Evolutionary conservation across 2,329 filamentous ascomycete genomes (phyloP).

Genomic region (Penicillium hordei): DNA sequence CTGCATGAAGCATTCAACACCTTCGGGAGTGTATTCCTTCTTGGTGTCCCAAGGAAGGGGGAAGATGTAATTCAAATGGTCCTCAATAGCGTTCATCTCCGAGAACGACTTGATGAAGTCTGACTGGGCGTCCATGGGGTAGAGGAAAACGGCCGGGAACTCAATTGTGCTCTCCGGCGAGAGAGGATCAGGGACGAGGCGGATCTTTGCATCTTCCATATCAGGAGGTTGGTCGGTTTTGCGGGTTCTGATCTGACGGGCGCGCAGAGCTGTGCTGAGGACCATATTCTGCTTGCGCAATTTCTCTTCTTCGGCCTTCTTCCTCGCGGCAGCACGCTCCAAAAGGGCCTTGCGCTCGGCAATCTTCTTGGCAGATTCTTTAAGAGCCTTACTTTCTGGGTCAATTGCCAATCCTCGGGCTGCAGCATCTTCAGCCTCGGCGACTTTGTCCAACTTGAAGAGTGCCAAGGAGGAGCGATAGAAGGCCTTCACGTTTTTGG

Average conservation of each 20-base stretch:
- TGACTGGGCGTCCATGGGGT: conserved; percentile 76
- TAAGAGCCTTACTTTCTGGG: conserved; percentile 65
- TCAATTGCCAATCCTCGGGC: conserved; percentile 72
- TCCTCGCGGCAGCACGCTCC: conserved; percentile 56
- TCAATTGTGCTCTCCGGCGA: conserved; percentile 70
- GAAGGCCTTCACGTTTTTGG: conserved; percentile 81
- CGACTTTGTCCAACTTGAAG: conserved; percentile 72
- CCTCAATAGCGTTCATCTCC: conserved; percentile 71
- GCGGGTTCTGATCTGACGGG: conserved; percentile 68
- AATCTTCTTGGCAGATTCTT: conserved; percentile 63
- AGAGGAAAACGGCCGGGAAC: conserved; percentile 81
- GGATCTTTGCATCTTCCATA: conserved; percentile 77
- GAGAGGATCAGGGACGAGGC: conserved; percentile 68
- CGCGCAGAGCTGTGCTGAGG: conserved; percentile 64
- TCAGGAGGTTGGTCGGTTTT: conserved; percentile 73
- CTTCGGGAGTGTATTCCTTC: conserved; percentile 62
- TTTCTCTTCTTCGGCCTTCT: conserved; percentile 51
- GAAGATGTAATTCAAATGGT: conserved; percentile 82
- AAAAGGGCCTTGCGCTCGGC: conserved; percentile 57
- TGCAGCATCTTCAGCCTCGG: conserved; percentile 79
- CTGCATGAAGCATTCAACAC: conserved; percentile 87
- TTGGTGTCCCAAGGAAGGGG: conserved; percentile 81
- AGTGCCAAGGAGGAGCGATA: conserved; percentile 81
- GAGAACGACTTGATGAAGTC: conserved; percentile 89
- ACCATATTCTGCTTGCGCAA: conserved; percentile 58